Base-by-base conservation (phyloP, 139 green algal genomes). In the Tetradesmus lagerheimii region DNA sequence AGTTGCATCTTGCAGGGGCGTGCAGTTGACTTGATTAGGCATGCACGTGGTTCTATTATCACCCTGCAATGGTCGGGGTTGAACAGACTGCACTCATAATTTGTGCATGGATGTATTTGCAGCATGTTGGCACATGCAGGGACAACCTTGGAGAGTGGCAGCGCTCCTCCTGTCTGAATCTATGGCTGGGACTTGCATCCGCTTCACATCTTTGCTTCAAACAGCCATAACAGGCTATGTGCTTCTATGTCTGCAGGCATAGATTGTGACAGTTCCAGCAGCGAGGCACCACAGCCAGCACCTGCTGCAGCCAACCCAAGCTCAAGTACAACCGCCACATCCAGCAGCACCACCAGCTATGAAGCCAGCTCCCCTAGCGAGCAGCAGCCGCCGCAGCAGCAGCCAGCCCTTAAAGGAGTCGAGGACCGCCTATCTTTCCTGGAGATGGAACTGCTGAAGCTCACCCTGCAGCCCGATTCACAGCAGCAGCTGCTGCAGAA, bases 371-470 rank as follows among this genome's bases (percentile, higher is more conserved):
- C 27, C 18, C 4, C 18, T 37, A n/a, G n/a, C n/a, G 18, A 79
- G 71, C n/a, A 41, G n/a, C 67, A 41, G 67, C 67, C 41, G 67
- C 67, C 41, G 67, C 71, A 78, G 53, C 83, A 88, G 83, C 57
- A 64, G n/a, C 31, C 62, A n/a, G 25, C 3, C 23, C 35, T 87
- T 0, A 80, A 41, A n/a, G n/a, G 38, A 15, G 16, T 88, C 16
- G 83, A 88, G n/a, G 64, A 88, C 27, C 71, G 83, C 4, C 37
- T 88, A 1, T 66, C 64, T 0, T 88, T 80, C 9, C 1, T 88
- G 20, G 83, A 88, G 64, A 34, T 80, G 27, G 83, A 88, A 39
- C 4, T 84, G 41, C 78, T 84, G 14, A 84, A 84, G 78, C 78
- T 23, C 20, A 37, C 76, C 11, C 76, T 45, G 35, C 76, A 82